Evolutionary conservation across 2,329 filamentous ascomycete genomes (phyloP), one percentile per base, ranked within the genome.

Genomic region (Dothistroma pini): DNA sequence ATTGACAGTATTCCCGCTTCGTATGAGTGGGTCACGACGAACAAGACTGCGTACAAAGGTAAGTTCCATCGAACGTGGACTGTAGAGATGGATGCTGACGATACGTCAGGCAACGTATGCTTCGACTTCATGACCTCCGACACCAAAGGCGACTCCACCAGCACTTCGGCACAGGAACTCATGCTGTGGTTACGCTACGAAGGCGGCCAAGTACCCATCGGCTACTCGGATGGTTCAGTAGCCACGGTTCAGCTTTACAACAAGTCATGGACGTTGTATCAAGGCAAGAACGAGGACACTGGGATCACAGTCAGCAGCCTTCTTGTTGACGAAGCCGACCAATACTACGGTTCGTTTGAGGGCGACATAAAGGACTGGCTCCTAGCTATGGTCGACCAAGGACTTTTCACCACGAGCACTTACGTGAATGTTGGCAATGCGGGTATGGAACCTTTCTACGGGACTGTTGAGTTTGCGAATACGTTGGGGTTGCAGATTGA

Each of bases 161-260:
- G 74, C 19, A 68, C 67, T 34, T 60, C 64, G 5, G 74, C 76
- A 0, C 76, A 78, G 59, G 77, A 79, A 61, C 70, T 78, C 25
- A 80, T 79, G 77, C 76, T 79, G 14, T 79, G 78, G 78, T 72
- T 79, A 2, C 72, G 75, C 29, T 79, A 76, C 57, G 76, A 76
- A n/a, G 77, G 77, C 19, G 77, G 76, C 1, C 77, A 80, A 61
- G 69, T 79, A 4, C 77, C 77, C 14, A 79, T 80, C 59, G 77
- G 78, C 50, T 79, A 74, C 71, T 63, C 68, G 7, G 67, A 70
- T 48, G 72, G 72, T 1, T 62, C 71, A 35, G 70, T 74, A 21
- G 72, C 75, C 3, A 78, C 75, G 0, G 71, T 77, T 47, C 64
- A 73, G 35, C 69, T 77, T 8, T 77, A 72, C 58, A 73, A 73